Evolutionary conservation across 495 filamentous ascomycete species (phyloP), one percentile per base, ranked within the genome.

Genomic region (Apodospora peruviana): DNA sequence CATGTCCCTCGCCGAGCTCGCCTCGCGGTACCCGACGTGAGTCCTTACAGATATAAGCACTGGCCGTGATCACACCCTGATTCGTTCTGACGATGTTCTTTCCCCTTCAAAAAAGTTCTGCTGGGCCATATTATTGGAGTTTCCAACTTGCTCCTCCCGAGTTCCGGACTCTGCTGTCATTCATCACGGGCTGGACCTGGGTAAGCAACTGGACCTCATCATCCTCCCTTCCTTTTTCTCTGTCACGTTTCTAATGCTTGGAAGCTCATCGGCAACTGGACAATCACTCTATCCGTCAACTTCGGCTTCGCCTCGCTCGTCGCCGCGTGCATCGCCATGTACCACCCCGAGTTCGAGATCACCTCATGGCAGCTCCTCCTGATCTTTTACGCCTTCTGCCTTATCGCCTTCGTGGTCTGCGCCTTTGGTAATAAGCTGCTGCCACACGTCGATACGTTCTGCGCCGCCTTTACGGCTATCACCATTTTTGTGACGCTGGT

Each of bases 101-200:
- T n/a, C n/a, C n/a, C n/a, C n/a, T n/a, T n/a, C n/a, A n/a, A n/a
- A n/a, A n/a, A n/a, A n/a, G n/a, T n/a, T 71, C 69, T 8, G 80
- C 79, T 24, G 81, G 81, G 5, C 79, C 79, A 7, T 85, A 85
- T 51, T 85, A 82, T 62, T 85, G 81, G 81, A 74, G 78, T 12
- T 80, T 80, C 25, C 69, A 80, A 39, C 65, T 85, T 19, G 78
- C 80, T 5, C 73, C 79, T 1, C 62, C 64, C 12, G 58, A 66
- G 9, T 68, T 76, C 51, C 69, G 73, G 2, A 78, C 79, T 5
- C 76, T 84, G 58, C 71, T 76, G 16, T 75, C 75, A 25, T 85
- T 81, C 75, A 73, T 83, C 29, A 83, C 81, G 5, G 81, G 81
- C n/a, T 84, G 80, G 80, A 76, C 79, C 51, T 80, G 77, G 45